Evolutionary conservation across 129 eudicot species (phyloP).

Genomic region (Smallanthus sonchifolius): DNA sequence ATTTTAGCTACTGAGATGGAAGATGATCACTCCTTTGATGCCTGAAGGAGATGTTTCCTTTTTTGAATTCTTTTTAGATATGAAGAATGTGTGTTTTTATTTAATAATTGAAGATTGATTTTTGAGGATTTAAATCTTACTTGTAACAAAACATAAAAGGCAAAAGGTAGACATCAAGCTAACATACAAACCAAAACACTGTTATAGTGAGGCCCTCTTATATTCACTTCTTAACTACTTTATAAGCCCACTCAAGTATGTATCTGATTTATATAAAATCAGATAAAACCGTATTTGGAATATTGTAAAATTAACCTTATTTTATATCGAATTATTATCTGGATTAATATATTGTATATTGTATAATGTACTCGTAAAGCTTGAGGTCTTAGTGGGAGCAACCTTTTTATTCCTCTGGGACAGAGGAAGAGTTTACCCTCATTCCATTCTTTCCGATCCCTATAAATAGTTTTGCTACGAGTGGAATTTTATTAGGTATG

Average conservation of each 20-base stretch:
- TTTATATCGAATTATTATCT: too few species aligned
- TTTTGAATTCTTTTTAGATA: not conserved
- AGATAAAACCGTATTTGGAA: too few species aligned
- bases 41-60: constrained; percentile 20
- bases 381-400: too few species aligned
- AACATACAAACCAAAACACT: not conserved
- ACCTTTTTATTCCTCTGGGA: too few species aligned
- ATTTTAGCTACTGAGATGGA: constrained; percentile 38
- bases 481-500: too few species aligned
- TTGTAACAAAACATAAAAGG: not conserved
- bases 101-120: constrained; percentile 10
- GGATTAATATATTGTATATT: too few species aligned
- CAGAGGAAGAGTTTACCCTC: too few species aligned
- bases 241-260: not conserved
- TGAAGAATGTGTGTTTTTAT: constrained; percentile 3
- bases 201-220: not conserved
- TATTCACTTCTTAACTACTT: not conserved
- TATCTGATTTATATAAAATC: not conserved
- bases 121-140: not conserved
- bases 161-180: not conserved
- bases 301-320: too few species aligned
- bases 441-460: too few species aligned
- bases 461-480: too few species aligned
- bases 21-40: constrained; percentile 25
- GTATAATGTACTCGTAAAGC: too few species aligned